Conservation (phyloP, 2,329 filamentous ascomycete species). For the Neonectria neomacrospora region DNA sequence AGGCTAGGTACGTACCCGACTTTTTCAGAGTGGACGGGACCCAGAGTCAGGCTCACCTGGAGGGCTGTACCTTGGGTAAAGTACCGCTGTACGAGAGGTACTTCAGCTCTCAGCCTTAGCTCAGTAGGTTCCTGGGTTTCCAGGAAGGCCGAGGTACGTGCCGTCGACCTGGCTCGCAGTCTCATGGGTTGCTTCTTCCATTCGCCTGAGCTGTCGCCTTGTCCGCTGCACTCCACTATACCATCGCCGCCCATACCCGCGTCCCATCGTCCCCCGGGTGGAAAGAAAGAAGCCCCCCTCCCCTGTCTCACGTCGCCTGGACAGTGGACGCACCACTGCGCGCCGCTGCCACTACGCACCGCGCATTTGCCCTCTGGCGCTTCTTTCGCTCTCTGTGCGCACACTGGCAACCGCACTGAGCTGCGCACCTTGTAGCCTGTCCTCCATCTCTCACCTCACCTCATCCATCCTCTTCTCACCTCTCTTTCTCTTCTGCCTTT, state of each 20-base stretch:
- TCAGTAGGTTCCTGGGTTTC: not conserved
- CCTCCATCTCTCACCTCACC: conserved; percentile 37
- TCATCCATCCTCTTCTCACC: conserved; percentile 37
- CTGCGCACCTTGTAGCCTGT: conserved; percentile 18
- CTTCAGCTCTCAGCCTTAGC: conserved; percentile 17
- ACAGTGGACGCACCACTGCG: conserved; percentile 9
- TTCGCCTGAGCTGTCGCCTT: conserved; percentile 15
- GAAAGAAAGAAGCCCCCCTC: conserved; percentile 6
- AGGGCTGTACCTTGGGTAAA: conserved; percentile 23
- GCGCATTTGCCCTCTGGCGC: not conserved
- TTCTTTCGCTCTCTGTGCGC: conserved; percentile 8
- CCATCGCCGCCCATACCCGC: conserved; percentile 20
- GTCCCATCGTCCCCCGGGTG: conserved; percentile 1
- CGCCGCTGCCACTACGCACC: not conserved
- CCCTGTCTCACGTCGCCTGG: conserved; percentile 8
- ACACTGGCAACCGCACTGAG: conserved; percentile 7
- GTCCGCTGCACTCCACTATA: conserved; percentile 28
- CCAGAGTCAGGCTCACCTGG: conserved; percentile 18
- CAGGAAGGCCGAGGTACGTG: conserved; percentile 7
- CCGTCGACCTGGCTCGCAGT: conserved; percentile 1
- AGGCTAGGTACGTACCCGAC: conserved; percentile 14
- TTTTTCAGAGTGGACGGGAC: too few relatives aligned
- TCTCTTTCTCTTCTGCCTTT: conserved; percentile 31
- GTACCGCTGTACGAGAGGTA: conserved; percentile 11
- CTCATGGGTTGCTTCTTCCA: conserved; percentile 10